Percentiles rank a stretch among this genome's conserved stretches.
These are phyloP conservation scores for Dorcoceras hygrometricum DNA, from an alignment of 257 asterid genomes.

Conservation along the genomic window DNA sequence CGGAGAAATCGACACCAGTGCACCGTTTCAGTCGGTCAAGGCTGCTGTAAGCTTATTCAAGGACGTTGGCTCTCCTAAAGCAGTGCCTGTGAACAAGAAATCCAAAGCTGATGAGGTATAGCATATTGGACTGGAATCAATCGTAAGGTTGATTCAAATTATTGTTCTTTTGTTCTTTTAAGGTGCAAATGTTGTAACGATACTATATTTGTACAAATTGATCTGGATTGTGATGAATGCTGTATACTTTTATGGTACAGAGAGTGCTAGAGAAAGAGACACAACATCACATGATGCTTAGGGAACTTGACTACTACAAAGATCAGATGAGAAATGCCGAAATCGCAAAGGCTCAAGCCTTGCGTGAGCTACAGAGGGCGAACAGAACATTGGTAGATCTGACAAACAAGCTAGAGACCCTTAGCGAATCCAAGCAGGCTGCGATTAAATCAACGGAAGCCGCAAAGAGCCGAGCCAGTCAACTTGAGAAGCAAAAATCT, in stretches of 20 bases:
- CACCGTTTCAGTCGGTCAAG: conserved; percentile 74
- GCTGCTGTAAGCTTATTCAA: conserved; percentile 79
- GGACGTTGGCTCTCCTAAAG: conserved; percentile 44
- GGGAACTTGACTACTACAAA: conserved; percentile 51
- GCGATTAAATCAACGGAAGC: conserved; percentile 52
- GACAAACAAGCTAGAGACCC: conserved; percentile 56
- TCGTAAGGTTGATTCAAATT: no score
- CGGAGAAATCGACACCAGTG: conserved; percentile 71
- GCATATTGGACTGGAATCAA: background rate
- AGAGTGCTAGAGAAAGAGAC: conserved; percentile 84
- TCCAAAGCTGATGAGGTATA: conserved; percentile 72
- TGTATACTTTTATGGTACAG: conserved; percentile 31
- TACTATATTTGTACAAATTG: background rate
- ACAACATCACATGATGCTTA: conserved; percentile 53
- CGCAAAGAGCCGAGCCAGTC: conserved; percentile 42
- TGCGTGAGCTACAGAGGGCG: conserved; percentile 56
- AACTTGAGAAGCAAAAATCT: conserved; percentile 45
- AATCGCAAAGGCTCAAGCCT: conserved; percentile 54
- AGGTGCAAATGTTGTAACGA: no score
- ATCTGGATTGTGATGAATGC: background rate
- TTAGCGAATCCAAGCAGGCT: conserved; percentile 57
- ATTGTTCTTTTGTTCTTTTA: background rate
- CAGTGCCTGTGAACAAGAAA: conserved; percentile 33
- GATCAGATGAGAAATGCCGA: conserved; percentile 50
- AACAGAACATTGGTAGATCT: conserved; percentile 59